Base-by-base conservation (phyloP, 495 filamentous ascomycete genomes). In the Xylaria flabelliformis region DNA sequence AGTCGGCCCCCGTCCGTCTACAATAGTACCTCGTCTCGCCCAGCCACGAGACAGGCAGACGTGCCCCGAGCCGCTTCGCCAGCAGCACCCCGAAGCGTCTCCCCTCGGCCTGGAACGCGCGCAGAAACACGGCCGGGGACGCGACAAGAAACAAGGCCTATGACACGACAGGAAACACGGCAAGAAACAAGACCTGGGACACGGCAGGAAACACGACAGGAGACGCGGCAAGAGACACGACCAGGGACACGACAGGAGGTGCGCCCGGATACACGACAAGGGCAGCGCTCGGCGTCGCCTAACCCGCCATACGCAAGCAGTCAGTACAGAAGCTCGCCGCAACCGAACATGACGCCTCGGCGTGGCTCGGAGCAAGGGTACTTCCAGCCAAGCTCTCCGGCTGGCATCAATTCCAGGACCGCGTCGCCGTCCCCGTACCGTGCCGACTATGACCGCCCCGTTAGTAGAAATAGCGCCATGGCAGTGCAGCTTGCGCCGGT, bases 401-500 rank as follows among this genome's bases (percentile, higher is more conserved):
- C 81, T 50, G 84, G 86, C 50, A 80, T 86, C 42, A 75, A 69
- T 36, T 66, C 81, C 36, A 86, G 91, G 64, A 86, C 87, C 0
- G 86, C 86, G 2, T 92, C 89, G 41, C 80, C 89, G 82, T 79
- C 90, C 74, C 73, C 88, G 80, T 85, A 90, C 58, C 66, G 73
- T 12, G 72, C 59, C 59, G 79, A 82, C 66, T 78, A 91, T 69
- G 83, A 87, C 58, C 87, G 92, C 55, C 91, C 91, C 41, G 84
- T 83, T 8, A 93, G 91, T 78, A 89, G 90, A 34, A 77, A 73
- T 50, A 86, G 85, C 34, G 90, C 71, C 44, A 95, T 95, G 92
- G 92, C 94, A 51, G 83, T 96, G 71, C 92, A 95, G 83, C 87
- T 97, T 42, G 93, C 93, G 19, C 86, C 86, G 6, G 78, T 74